Conservation (phyloP, 202 grass and related monocot species). For the Bolboschoenoplectus hybrid region DNA sequence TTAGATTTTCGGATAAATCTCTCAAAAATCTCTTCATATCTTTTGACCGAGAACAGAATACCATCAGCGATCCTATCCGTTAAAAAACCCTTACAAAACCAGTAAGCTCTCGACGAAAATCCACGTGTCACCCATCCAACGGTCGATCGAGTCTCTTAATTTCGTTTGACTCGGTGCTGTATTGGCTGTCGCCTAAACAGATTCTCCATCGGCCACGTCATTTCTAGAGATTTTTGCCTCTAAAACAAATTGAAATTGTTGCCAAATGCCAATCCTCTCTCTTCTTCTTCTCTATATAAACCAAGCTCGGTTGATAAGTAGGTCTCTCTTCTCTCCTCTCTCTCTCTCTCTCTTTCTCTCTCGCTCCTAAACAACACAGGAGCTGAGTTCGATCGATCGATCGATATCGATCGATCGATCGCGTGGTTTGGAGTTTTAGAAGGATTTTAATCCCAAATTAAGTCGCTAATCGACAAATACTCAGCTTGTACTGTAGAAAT, state of each 20-base stretch:
- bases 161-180: background rate
- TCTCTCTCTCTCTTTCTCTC: constrained; percentile 9
- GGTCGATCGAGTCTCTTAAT: background rate
- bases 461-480: background rate
- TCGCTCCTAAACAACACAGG: background rate
- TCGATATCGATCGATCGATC: background rate
- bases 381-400: background rate
- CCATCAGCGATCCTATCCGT: background rate
- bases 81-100: background rate
- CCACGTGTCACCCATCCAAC: constrained; percentile 28
- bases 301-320: background rate
- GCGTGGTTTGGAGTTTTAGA: background rate
- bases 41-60: background rate
- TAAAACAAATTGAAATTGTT: background rate
- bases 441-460: constrained; percentile 18
- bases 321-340: constrained; percentile 20
- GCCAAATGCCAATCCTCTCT: background rate
- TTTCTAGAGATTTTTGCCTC: background rate
- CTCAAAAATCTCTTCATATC: background rate
- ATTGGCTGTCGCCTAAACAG: constrained; percentile 32
- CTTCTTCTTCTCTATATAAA: constrained; percentile 33
- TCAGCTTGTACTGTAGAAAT: background rate
- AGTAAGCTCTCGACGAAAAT: background rate
- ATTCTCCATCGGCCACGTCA: background rate
- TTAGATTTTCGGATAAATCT: constrained; percentile 27